A percentile compares a stretch with the other conserved stretches of the same genome.
Conservation (phyloP, 495 filamentous ascomycete genomes). For the Penicillium angulare region DNA sequence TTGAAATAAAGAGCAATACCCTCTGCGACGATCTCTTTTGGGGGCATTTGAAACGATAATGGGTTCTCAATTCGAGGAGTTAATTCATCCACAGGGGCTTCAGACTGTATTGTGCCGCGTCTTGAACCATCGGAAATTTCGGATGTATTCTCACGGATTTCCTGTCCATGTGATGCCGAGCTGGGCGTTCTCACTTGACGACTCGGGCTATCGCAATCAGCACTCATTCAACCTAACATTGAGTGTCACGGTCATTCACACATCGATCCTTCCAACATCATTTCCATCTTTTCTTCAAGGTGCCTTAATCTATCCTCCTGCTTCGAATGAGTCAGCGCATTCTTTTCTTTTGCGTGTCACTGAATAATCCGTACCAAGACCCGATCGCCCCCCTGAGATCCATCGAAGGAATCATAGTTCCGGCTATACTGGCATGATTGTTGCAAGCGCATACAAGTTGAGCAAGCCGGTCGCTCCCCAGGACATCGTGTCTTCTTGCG, state of each 20-base stretch:
- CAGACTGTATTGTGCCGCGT: not conserved
- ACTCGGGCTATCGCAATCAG: slow-evolving; percentile 14
- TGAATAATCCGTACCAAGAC: slow-evolving; percentile 17
- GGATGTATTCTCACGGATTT: slow-evolving; percentile 8
- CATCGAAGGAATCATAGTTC: slow-evolving; percentile 11
- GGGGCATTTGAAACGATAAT: slow-evolving; percentile 18
- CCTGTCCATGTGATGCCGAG: not conserved
- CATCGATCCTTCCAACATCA: slow-evolving; percentile 34
- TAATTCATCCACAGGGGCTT: slow-evolving; percentile 7
- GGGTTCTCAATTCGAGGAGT: slow-evolving; percentile 13
- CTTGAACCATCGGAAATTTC: slow-evolving; percentile 1
- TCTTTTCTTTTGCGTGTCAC: not conserved
- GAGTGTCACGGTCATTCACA: slow-evolving; percentile 4
- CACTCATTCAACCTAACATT: not conserved
- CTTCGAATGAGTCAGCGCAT: slow-evolving; percentile 10
- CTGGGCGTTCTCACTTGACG: slow-evolving; percentile 13
- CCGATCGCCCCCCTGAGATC: slow-evolving; percentile 9
- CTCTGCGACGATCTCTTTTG: slow-evolving; percentile 22
- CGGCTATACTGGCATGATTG: slow-evolving; percentile 39
- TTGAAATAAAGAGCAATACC: slow-evolving; percentile 37
- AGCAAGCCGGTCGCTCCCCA: slow-evolving; percentile 43
- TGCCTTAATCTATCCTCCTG: slow-evolving; percentile 42
- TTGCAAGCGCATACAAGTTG: slow-evolving; percentile 39
- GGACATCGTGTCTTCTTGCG: slow-evolving; percentile 48
- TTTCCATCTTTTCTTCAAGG: slow-evolving; percentile 43